Evolutionary conservation across 2,329 filamentous ascomycete species (phyloP).

Genomic region (Cytospora piceae): DNA sequence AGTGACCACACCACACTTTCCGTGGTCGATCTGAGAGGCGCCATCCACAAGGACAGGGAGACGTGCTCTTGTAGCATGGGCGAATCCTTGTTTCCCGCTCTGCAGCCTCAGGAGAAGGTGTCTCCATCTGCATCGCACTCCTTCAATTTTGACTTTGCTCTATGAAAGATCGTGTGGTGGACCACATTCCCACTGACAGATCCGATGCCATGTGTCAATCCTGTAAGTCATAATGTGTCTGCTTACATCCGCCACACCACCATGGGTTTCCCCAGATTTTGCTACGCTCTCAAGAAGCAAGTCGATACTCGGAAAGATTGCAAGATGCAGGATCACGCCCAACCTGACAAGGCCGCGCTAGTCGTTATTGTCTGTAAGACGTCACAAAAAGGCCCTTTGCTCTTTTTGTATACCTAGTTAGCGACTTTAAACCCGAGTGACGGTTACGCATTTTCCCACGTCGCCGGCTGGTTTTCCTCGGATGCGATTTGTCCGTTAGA

Average conservation of each 20-base stretch:
- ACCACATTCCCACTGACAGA: slow-evolving; percentile 12
- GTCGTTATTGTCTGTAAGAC: slow-evolving; percentile 11
- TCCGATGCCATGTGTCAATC: slow-evolving; percentile 19
- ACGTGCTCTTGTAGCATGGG: slow-evolving; percentile 25
- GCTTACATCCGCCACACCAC: slow-evolving; percentile 2
- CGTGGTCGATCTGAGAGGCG: slow-evolving; percentile 17
- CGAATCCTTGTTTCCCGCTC: slow-evolving; percentile 29
- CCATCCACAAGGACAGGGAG: slow-evolving; percentile 22
- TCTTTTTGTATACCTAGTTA: neutral
- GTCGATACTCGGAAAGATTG: slow-evolving; percentile 13
- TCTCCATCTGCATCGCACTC: slow-evolving; percentile 15
- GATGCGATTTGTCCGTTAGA: slow-evolving; percentile 20
- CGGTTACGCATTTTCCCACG: slow-evolving; percentile 15
- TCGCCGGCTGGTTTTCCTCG: slow-evolving; percentile 18
- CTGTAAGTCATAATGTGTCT: slow-evolving; percentile 10
- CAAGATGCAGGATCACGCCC: slow-evolving; percentile 19
- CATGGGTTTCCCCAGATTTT: slow-evolving; percentile 3
- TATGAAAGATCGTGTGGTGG: slow-evolving; percentile 24
- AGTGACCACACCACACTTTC: slow-evolving; percentile 28
- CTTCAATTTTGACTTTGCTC: slow-evolving; percentile 14
- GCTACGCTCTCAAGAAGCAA: neutral
- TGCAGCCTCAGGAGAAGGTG: slow-evolving; percentile 24
- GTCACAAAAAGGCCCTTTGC: slow-evolving; percentile 10
- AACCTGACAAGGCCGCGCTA: slow-evolving; percentile 12
- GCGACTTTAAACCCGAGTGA: slow-evolving; percentile 11